Conservation (phyloP, 177 flowering plant genomes). For the Vitis hybrid region DNA sequence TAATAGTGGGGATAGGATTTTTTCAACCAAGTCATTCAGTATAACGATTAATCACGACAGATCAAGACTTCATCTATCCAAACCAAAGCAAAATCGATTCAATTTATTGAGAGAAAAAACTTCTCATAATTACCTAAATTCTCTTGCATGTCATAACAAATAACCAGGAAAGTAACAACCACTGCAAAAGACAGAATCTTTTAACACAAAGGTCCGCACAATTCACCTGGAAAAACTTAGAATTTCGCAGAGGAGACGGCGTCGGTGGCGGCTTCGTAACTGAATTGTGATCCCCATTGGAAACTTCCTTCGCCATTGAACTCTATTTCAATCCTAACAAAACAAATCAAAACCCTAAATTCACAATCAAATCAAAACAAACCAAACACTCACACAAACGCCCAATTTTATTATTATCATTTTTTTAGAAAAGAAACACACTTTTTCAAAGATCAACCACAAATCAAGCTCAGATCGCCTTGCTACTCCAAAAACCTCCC, state of each 20-base stretch:
- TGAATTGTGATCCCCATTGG: conserved; percentile 51
- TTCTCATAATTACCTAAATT: neutral
- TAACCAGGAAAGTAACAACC: neutral
- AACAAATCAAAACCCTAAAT: conserved; percentile 3
- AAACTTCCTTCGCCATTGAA: conserved; percentile 41
- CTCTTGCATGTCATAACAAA: too few relatives aligned
- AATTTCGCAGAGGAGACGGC: conserved; percentile 80
- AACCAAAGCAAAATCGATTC: too few relatives aligned
- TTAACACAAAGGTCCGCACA: neutral
- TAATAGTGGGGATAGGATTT: too few relatives aligned
- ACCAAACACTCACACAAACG: neutral
- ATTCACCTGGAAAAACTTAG: conserved; percentile 81
- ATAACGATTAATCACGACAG: too few relatives aligned
- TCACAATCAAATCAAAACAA: neutral
- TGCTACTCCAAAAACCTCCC: neutral
- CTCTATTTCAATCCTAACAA: conserved; percentile 11
- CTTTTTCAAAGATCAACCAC: too few relatives aligned
- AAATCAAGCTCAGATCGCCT: conserved; percentile 11
- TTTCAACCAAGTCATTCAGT: too few relatives aligned
- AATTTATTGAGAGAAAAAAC: too few relatives aligned
- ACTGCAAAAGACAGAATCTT: neutral
- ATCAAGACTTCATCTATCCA: too few relatives aligned
- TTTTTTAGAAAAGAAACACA: too few relatives aligned
- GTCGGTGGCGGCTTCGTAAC: conserved; percentile 65
- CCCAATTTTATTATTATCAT: too few relatives aligned